Evolutionary conservation across 139 green algal genomes (phyloP).

Genomic region (Spirogloea muscicola): DNA sequence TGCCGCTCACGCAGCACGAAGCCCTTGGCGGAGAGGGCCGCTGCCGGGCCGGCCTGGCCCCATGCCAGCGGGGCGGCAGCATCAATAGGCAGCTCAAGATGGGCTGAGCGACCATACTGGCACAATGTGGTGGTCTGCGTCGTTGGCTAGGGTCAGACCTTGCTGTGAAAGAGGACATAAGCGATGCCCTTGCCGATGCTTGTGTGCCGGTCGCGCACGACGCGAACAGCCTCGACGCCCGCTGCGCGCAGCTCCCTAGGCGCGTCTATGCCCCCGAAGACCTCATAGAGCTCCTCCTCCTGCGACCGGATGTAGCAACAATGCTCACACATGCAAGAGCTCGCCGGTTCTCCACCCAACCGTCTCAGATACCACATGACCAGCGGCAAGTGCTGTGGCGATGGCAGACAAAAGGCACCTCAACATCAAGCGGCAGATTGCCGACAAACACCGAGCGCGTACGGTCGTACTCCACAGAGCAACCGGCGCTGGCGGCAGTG

Average conservation of each 20-base stretch:
- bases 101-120: too few species aligned
- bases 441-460: slow-evolving; percentile 76
- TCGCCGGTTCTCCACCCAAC: background rate
- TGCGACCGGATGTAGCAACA: slow-evolving; percentile 21
- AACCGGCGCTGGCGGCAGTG: slow-evolving; percentile 7
- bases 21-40: background rate
- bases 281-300: slow-evolving; percentile 64
- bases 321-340: background rate
- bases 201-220: slow-evolving; percentile 68
- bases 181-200: slow-evolving; percentile 51
- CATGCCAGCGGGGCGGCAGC: too few species aligned
- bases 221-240: slow-evolving; percentile 71
- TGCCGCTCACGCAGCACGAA: background rate
- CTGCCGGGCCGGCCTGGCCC: background rate
- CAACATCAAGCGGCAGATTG: slow-evolving; percentile 73
- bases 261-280: slow-evolving; percentile 43
- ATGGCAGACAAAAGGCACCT: slow-evolving; percentile 28
- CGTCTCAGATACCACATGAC: background rate
- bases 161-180: slow-evolving; percentile 50
- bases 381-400: background rate
- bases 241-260: background rate
- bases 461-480: slow-evolving; percentile 64
- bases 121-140: too few species aligned
- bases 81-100: too few species aligned
- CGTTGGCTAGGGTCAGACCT: slow-evolving; percentile 21